These are phyloP conservation scores for Colletotrichum australisinense DNA, from an alignment of 2,329 filamentous ascomycete species.

Conservation along the genomic window DNA sequence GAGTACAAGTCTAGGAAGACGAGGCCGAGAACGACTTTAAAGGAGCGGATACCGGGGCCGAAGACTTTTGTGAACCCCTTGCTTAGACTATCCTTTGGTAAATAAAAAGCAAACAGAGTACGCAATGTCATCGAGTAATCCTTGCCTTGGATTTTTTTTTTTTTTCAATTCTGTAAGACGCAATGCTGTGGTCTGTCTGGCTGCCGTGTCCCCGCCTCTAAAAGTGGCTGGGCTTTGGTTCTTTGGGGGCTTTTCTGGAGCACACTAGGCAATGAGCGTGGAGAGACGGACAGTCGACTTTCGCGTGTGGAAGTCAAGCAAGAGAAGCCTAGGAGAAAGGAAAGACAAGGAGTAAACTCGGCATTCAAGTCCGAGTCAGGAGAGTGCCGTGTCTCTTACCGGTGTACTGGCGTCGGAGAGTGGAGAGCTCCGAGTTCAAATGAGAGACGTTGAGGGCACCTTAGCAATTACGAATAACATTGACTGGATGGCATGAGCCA, in stretches of 20 bases:
- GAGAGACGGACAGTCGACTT: neutral
- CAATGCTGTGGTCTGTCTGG: neutral
- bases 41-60: conserved; percentile 18
- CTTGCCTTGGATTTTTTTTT: conserved; percentile 1
- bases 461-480: neutral
- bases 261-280: neutral
- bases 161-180: neutral
- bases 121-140: conserved; percentile 7
- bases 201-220: conserved; percentile 1
- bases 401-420: conserved; percentile 17
- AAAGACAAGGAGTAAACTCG: conserved; percentile 26
- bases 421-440: conserved; percentile 21
- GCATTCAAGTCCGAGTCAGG: conserved; percentile 25
- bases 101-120: conserved; percentile 19
- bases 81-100: neutral
- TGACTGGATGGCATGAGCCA: neutral
- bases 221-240: neutral
- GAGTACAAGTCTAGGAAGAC: neutral
- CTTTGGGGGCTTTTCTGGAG: neutral
- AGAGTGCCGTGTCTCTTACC: conserved; percentile 4
- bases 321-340: neutral
- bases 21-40: conserved; percentile 10
- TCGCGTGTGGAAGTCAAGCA: neutral
- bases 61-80: conserved; percentile 2
- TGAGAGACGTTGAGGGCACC: neutral